Evolutionary conservation across 106 monocot genomes (phyloP), one percentile per base, ranked within the genome.

Genomic region (Agapanthus africanus): DNA sequence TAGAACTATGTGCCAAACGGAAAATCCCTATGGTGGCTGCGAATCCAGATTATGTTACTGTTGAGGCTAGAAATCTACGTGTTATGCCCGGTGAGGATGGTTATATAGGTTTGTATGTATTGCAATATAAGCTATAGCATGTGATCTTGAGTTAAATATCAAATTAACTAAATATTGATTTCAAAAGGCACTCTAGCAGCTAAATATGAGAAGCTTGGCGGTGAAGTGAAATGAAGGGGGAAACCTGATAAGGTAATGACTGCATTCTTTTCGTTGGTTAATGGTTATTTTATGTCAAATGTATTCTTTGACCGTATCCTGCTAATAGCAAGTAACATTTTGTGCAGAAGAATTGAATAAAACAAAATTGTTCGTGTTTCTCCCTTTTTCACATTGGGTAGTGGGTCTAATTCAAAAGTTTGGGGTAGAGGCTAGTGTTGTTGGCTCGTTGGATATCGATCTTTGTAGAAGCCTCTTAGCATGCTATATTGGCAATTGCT

Each of bases 191-290:
- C 95, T 16, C 76, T 97, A 13, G 91, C 68, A 42, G 84, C 73
- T 71, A 97, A 89, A 68, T 97, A 97, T 70, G 91, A 91, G 63
- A 73, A 92, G 71, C 84, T 97, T 73, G 95, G 95, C 14, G 95
- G 95, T 50, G 88, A 92, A 74, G 95, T 97, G 13, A 97, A 78
- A 87, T 97, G 95, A 91, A 97, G 91, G 95, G 95, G 95, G 28
- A 97, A 97, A 74, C 95, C 95, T 69, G 95, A 89, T 67, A 89
- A 89, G 84, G 84, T 94, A 32, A 73, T 9, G 31, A 31, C n/a
- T 31, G 21, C 8, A 8, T 15, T 32, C 13, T 73, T 47, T 49
- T 65, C 16, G 19, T 65, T n/a, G n/a, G n/a, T n/a, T n/a, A n/a
- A n/a, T 65, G 39, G 32, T 50, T 71, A 27, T 10, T 59, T 41